Evolutionary conservation across 1,139 yeast genomes (phyloP).

Genomic region (Taphrina confusa): DNA sequence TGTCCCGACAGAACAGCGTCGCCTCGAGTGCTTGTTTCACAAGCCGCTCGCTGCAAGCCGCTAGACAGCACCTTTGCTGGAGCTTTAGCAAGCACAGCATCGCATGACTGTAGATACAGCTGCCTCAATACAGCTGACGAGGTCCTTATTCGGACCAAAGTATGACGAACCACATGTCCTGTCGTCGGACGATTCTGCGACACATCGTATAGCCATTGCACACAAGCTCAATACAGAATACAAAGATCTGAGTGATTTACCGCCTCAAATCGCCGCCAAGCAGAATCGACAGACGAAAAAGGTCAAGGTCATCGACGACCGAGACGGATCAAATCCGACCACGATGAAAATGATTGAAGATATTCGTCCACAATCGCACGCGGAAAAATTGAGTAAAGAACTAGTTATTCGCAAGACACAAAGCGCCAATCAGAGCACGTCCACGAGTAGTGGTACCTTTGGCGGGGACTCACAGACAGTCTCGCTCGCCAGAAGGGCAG

Average conservation of each 20-base stretch:
- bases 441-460: background rate
- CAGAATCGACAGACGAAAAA: conserved; percentile 37
- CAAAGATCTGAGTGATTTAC: conserved; percentile 39
- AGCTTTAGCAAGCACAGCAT: too few relatives aligned
- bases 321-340: conserved; percentile 11
- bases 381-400: conserved; percentile 31
- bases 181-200: background rate
- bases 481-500: conserved; percentile 29
- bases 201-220: conserved; percentile 12
- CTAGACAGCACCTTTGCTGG: too few relatives aligned
- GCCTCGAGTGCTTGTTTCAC: too few relatives aligned
- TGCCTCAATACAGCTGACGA: conserved; percentile 8
- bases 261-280: conserved; percentile 41
- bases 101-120: conserved; percentile 12
- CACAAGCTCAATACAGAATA: conserved; percentile 41
- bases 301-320: conserved; percentile 27
- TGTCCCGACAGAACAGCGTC: too few relatives aligned
- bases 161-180: conserved; percentile 15
- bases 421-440: background rate
- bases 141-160: background rate
- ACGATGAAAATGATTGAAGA: conserved; percentile 38
- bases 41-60: too few relatives aligned
- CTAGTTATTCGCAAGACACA: conserved; percentile 9
- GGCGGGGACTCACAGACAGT: conserved; percentile 7
- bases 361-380: conserved; percentile 39